Evolutionary conservation across 495 filamentous ascomycete genomes (phyloP).

Genomic region (Mytilinidion resinicola): DNA sequence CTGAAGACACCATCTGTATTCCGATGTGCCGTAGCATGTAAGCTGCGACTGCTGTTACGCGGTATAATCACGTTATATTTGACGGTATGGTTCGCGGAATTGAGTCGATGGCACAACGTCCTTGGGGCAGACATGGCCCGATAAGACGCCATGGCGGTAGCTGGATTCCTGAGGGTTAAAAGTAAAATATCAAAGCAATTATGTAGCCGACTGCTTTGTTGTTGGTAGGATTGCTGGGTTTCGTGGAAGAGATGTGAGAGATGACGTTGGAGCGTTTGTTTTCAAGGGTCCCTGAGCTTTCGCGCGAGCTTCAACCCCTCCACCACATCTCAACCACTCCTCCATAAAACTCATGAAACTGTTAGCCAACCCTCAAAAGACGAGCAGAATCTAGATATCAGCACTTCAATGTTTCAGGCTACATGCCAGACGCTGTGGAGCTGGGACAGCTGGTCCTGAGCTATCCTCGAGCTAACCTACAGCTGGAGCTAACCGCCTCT

Average conservation of each 20-base stretch:
- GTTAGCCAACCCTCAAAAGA: background rate
- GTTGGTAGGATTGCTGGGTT: no score
- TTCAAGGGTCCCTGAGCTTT: background rate
- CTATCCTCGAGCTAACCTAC: constrained; percentile 15
- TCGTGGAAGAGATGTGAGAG: background rate
- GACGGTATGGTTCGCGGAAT: background rate
- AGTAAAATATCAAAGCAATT: no score
- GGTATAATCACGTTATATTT: background rate
- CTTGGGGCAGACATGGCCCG: background rate
- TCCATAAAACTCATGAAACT: background rate
- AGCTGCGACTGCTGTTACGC: constrained; percentile 4
- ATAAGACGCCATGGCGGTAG: no score
- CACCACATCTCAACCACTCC: background rate
- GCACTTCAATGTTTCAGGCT: constrained; percentile 5
- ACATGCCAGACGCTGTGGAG: constrained; percentile 25
- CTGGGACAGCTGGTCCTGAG: constrained; percentile 28
- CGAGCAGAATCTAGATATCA: background rate
- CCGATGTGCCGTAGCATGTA: constrained; percentile 19
- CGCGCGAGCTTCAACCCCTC: background rate
- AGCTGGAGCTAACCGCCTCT: constrained; percentile 23
- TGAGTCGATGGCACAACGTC: background rate
- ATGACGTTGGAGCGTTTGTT: background rate
- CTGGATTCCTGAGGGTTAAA: no score
- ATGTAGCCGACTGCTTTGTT: no score
- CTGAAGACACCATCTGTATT: constrained; percentile 48